phyloP scores from a whole-genome alignment of 208 protist genomes.

The Porcisia hertigi region DNA sequence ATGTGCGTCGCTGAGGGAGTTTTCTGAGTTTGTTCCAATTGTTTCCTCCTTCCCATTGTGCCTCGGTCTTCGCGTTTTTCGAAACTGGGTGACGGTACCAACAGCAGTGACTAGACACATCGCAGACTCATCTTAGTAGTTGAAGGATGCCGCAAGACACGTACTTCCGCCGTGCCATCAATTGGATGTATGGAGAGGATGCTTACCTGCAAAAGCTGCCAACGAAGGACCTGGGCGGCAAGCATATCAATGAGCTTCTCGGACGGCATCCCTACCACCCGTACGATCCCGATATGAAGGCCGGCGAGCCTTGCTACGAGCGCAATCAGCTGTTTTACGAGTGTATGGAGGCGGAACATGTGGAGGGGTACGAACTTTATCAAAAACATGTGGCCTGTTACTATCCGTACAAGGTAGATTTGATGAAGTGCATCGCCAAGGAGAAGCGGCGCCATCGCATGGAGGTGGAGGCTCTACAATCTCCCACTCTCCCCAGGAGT shows the following conservation, averaged over 20 bases:
- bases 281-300: conserved; percentile 74
- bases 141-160: conserved; percentile 54
- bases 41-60: background rate
- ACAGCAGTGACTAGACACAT: background rate
- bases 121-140: background rate
- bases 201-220: conserved; percentile 71
- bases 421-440: conserved; percentile 86
- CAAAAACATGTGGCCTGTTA: conserved; percentile 89
- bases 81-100: background rate
- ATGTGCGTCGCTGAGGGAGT: background rate
- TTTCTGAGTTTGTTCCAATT: background rate
- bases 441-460: conserved; percentile 61
- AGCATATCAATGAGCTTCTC: conserved; percentile 88
- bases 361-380: conserved; percentile 81
- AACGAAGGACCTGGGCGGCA: conserved; percentile 63
- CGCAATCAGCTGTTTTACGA: conserved; percentile 68
- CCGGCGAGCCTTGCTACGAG: conserved; percentile 64
- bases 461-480: conserved; percentile 1
- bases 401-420: conserved; percentile 81
- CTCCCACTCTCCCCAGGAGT: background rate
- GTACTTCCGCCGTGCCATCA: conserved; percentile 79
- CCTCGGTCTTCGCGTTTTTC: background rate
- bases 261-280: conserved; percentile 87
- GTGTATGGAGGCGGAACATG: conserved; percentile 81
- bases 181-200: conserved; percentile 88